Evolutionary conservation across 2,329 filamentous ascomycete species (phyloP), one percentile per base, ranked within the genome.

Genomic region (Teratosphaeria nubilosa): DNA sequence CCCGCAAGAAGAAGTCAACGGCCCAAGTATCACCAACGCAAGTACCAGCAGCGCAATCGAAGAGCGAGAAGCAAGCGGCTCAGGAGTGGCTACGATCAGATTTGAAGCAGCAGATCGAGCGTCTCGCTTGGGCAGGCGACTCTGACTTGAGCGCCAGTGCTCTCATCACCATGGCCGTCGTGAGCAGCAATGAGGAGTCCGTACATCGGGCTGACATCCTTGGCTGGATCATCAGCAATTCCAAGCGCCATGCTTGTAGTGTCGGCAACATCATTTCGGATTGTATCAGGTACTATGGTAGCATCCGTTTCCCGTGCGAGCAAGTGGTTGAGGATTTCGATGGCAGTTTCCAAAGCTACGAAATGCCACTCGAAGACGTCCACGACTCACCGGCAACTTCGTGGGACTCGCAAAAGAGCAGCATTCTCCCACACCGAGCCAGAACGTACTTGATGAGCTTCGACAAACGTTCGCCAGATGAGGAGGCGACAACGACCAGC

Each of bases 161-260:
- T 34, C 22, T 58, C n/a, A 51, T 57, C 22, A 32, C 58, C 22
- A 62, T 62, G 56, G 58, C 60, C 14, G 41, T 58, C n/a, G 41
- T 62, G 22, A 48, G 54, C n/a, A 53, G 24, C 13, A 14, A 27
- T 13, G 20, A 53, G 24, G 16, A 25, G 16, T 53, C 6, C 24
- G n/a, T 53, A 11, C 13, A 7, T n/a, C 51, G 24, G 7, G 3
- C 22, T 20, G 10, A 53, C 5, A 53, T 53, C 9, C 3, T 53
- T 6, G 10, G 13, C 51, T 53, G 51, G 51, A 27, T 53, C 24
- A 22, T 32, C 1, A 30, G 30, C 25, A 53, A 27, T 6, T 27
- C 30, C 13, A 16, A 32, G 13, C 27, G 11, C 7, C n/a, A 53
- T 10, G 51, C 51, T 6, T 14, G 3, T 22, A 1, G 14, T 14